phyloP scores from a whole-genome alignment of 805 yeast genomes.

The Teunomyces gatunensis region DNA sequence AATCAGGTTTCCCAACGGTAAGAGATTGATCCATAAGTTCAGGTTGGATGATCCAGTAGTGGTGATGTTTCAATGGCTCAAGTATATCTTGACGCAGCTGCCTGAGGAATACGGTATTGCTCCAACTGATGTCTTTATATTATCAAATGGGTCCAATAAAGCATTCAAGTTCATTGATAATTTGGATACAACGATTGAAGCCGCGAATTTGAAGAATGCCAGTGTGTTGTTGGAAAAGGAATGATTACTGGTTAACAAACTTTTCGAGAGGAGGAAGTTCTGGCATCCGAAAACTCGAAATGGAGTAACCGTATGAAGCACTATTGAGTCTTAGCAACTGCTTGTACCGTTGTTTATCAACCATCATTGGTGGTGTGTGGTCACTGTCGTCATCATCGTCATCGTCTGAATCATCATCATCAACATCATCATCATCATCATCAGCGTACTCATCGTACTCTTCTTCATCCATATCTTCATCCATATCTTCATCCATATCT shows the following conservation, averaged over 20 bases:
- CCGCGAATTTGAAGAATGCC: constrained; percentile 80
- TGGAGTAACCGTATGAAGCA: background rate
- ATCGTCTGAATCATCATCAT: constrained; percentile 10
- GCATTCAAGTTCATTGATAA: constrained; percentile 54
- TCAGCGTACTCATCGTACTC: constrained; percentile 12
- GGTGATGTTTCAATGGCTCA: constrained; percentile 63
- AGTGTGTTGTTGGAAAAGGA: constrained; percentile 63
- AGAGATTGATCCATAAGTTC: constrained; percentile 72
- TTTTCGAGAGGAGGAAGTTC: constrained; percentile 25
- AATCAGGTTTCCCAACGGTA: constrained; percentile 86
- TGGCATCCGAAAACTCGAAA: constrained; percentile 1
- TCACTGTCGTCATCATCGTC: constrained; percentile 7
- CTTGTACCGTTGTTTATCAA: constrained; percentile 1
- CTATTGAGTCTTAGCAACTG: constrained; percentile 17
- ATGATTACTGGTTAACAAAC: constrained; percentile 10
- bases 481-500: background rate
- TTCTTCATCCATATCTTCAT: constrained; percentile 8
- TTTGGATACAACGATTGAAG: constrained; percentile 59
- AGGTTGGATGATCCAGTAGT: constrained; percentile 55
- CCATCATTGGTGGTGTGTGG: background rate
- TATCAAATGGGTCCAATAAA: constrained; percentile 33
- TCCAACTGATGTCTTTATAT: constrained; percentile 25
- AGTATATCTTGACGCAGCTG: constrained; percentile 48
- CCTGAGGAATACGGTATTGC: constrained; percentile 53
- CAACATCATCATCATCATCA: constrained; percentile 9